Base-by-base conservation (phyloP, 805 yeast species). In the Metschnikowia peoriensis region DNA sequence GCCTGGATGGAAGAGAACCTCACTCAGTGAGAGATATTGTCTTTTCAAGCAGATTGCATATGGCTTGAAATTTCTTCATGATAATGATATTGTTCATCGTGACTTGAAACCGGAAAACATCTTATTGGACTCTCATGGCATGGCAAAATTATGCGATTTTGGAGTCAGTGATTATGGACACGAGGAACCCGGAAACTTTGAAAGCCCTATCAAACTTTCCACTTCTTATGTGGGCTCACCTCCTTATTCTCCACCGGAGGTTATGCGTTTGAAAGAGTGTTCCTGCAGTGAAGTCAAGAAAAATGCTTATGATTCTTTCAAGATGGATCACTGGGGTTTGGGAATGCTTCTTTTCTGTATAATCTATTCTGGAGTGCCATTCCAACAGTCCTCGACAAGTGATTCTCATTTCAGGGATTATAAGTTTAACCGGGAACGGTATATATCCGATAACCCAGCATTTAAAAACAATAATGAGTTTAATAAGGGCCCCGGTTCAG, bases 241-340 rank as follows among this genome's bases (percentile, higher is more conserved):
- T 4, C 94, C 94, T 1, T 88, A 86, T 66, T 81, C 86, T 11
- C 83, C 93, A 5, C 94, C 96, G 1, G 94, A 88, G 67, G 88
- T 86, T 14, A 78, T 83, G 80, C 65, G 70, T 28, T 71, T 80
- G 56, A 76, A 73, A 53, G 78, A 71, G 38, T 47, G 67, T 53
- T 61, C 70, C 15, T 51, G 56, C 35, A 41, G 61, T 4, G 76
- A 72, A 52, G 41, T 63, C 50, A 69, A 72, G 66, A 66, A 66
- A 58, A 63, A 72, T 72, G 67, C 78, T 6, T 84, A 83, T 67
- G 81, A 86, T 63, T 87, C 91, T 0, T 83, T 82, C 60, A 76
- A 77, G 55, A 81, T 86, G 76, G 96, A 88, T 68, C 71, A 75
- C 62, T 88, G 91, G 88, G 83, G 88, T 1, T 66, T 88, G 38